A percentile compares a stretch with the other conserved stretches of the same genome.
These are phyloP conservation scores for Cordia subcordata DNA, from an alignment of 257 asterid species.

Conservation along the genomic window DNA sequence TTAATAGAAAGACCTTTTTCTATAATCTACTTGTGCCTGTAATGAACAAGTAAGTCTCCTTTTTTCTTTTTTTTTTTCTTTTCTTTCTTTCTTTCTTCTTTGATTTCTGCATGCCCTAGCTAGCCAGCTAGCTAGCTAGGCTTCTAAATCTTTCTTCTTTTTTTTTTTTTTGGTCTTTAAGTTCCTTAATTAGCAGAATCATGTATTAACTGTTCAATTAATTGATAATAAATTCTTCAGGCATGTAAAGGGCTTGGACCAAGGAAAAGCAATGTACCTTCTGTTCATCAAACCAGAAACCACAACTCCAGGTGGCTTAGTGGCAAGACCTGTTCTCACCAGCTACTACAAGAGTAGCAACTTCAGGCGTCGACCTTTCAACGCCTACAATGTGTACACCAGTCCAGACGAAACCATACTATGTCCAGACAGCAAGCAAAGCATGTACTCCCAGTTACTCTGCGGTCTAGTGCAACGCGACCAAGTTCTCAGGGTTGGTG, in stretches of 20 bases:
- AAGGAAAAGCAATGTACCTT: constrained; percentile 8
- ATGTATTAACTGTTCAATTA: neutral
- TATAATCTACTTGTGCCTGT: neutral
- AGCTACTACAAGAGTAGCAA: neutral
- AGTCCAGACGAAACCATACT: constrained; percentile 2
- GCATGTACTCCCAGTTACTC: constrained; percentile 10
- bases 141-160: too few relatives aligned
- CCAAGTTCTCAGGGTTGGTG: neutral
- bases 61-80: too few relatives aligned
- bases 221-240: neutral
- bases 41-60: neutral
- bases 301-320: constrained; percentile 3
- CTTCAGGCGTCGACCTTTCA: neutral
- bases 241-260: neutral
- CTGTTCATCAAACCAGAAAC: neutral
- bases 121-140: too few relatives aligned
- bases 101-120: too few relatives aligned
- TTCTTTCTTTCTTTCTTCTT: too few relatives aligned
- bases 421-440: constrained; percentile 4
- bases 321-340: neutral
- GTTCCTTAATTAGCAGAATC: too few relatives aligned
- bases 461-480: constrained; percentile 5
- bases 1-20: neutral
- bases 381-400: neutral
- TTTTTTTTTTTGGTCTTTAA: too few relatives aligned